A percentile compares a stretch with the other conserved stretches of the same genome.
Evolutionary conservation across 225 moss, liverwort and hornwort species (phyloP).

Genomic region (Sphagnum contortum): DNA sequence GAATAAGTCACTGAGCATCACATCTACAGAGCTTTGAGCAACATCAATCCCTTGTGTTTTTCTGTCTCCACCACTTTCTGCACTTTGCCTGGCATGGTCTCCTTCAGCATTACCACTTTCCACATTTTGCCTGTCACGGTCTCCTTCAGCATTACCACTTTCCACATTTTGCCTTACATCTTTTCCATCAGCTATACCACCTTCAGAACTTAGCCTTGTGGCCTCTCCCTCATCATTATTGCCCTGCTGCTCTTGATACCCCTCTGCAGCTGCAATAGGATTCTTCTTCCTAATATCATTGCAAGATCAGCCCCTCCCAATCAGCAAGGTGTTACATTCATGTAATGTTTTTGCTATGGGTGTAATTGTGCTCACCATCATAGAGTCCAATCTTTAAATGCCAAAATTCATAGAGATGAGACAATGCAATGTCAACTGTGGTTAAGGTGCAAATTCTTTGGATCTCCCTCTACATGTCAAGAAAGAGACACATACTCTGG

Average conservation of each 20-base stretch:
- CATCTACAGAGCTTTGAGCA: conserved; percentile 28
- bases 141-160: background rate
- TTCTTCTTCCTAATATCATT: too few relatives aligned
- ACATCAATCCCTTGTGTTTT: background rate
- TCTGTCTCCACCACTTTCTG: background rate
- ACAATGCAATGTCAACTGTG: too few relatives aligned
- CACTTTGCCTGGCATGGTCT: conserved; percentile 1
- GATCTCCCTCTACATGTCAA: too few relatives aligned
- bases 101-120: background rate
- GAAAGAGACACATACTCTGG: background rate
- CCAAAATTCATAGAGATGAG: too few relatives aligned
- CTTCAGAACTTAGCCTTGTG: conserved; percentile 6
- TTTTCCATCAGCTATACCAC: conserved; percentile 5
- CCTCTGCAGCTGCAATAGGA: too few relatives aligned
- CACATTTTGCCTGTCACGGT: background rate
- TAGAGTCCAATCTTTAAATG: too few relatives aligned
- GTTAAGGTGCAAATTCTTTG: too few relatives aligned
- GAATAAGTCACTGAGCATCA: conserved; percentile 33
- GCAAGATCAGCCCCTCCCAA: too few relatives aligned
- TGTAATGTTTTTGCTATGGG: too few relatives aligned
- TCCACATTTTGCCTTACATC: conserved; percentile 2
- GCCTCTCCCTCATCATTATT: background rate
- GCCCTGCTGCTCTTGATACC: too few relatives aligned
- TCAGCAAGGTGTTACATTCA: too few relatives aligned
- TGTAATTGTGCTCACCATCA: too few relatives aligned